phyloP scores from a whole-genome alignment of 1,284 basidiomycete species.

The Volvariella surrecta region DNA sequence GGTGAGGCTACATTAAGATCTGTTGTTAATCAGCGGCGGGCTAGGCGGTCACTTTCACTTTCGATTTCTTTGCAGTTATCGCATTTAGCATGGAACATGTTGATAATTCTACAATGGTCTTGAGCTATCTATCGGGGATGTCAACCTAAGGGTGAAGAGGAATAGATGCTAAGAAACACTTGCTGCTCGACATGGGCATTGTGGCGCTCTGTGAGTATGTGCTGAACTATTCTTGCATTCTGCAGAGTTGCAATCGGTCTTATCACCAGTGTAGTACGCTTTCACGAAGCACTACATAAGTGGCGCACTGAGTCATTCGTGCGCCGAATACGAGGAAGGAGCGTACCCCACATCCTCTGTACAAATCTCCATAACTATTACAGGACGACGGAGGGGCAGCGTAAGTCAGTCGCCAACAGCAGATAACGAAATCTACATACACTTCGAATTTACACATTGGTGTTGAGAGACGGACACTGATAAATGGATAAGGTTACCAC shows the following conservation, averaged over 20 bases:
- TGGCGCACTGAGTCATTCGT: conserved; percentile 1
- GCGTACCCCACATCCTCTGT: conserved; percentile 52
- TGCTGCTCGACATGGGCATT: conserved; percentile 29
- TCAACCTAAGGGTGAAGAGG: conserved; percentile 1
- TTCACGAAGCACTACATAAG: conserved; percentile 47
- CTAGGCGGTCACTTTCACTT: conserved; percentile 22
- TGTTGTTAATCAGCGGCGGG: conserved; percentile 12
- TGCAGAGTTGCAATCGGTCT: conserved; percentile 22
- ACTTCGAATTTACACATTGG: conserved; percentile 29
- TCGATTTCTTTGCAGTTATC: conserved; percentile 27
- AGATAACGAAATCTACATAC: conserved; percentile 15
- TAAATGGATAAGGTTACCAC: no score
- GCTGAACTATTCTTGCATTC: conserved; percentile 23
- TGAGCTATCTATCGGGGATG: conserved; percentile 14
- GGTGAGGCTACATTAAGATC: no score
- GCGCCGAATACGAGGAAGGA: conserved; percentile 2
- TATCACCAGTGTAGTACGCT: conserved; percentile 29
- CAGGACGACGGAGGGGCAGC: conserved; percentile 4
- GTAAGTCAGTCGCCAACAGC: not conserved
- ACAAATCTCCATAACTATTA: conserved; percentile 50
- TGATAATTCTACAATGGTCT: conserved; percentile 27
- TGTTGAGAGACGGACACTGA: no score
- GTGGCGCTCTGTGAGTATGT: conserved; percentile 27
- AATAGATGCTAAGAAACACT: conserved; percentile 3
- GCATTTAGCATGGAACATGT: conserved; percentile 32